These are phyloP conservation scores for Spathaspora girioi DNA, from an alignment of 805 yeast species.

Conservation along the genomic window DNA sequence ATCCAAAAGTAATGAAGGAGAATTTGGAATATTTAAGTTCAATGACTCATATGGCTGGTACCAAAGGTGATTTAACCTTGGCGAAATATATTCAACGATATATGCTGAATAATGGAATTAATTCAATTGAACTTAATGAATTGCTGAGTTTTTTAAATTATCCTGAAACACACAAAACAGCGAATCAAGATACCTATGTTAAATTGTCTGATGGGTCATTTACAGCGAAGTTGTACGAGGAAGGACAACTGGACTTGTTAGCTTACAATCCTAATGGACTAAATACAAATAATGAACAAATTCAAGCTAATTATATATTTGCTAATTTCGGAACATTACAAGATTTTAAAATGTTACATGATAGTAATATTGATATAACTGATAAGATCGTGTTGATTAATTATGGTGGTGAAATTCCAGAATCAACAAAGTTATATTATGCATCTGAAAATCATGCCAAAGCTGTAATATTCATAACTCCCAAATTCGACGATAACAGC, in stretches of 20 bases:
- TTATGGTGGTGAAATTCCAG: slow-evolving; percentile 46
- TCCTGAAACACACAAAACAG: slow-evolving; percentile 40
- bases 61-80: slow-evolving; percentile 76
- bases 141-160: slow-evolving; percentile 61
- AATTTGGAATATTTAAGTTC: slow-evolving; percentile 69
- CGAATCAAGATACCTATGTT: slow-evolving; percentile 18
- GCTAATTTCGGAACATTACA: slow-evolving; percentile 60
- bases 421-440: slow-evolving; percentile 33
- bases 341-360: slow-evolving; percentile 47
- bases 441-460: slow-evolving; percentile 58
- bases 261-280: slow-evolving; percentile 68
- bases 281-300: slow-evolving; percentile 45
- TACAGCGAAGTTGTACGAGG: slow-evolving; percentile 38
- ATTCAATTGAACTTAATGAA: slow-evolving; percentile 46
- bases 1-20: slow-evolving; percentile 55
- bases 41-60: slow-evolving; percentile 86
- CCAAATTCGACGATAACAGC: slow-evolving; percentile 20
- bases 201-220: slow-evolving; percentile 30
- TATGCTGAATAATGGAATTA: slow-evolving; percentile 56
- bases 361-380: slow-evolving; percentile 34
- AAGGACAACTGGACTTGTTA: slow-evolving; percentile 29
- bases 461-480: slow-evolving; percentile 65
- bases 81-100: slow-evolving; percentile 62
- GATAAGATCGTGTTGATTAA: slow-evolving; percentile 57
- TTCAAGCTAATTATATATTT: slow-evolving; percentile 52